Conservation (phyloP, 257 asterid genomes). For the Salvia splendens region DNA sequence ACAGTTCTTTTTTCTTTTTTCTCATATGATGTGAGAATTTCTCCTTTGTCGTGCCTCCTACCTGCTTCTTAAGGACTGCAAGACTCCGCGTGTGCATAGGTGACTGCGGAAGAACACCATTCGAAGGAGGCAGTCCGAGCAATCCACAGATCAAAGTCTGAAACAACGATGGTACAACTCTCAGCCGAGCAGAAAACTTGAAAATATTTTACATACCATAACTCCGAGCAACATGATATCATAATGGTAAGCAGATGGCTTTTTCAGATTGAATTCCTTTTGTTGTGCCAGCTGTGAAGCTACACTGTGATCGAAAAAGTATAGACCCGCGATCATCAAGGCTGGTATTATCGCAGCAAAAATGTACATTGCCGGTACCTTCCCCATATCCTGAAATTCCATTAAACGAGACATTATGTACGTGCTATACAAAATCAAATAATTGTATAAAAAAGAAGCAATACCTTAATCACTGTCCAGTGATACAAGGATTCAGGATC, state of each 20-base stretch:
- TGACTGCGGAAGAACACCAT: constrained; percentile 98
- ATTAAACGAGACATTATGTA: neutral
- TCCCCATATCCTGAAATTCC: constrained; percentile 77
- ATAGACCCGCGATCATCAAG: constrained; percentile 79
- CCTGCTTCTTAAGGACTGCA: constrained; percentile 90
- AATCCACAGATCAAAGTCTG: constrained; percentile 93
- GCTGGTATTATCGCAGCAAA: constrained; percentile 91
- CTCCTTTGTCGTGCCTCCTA: constrained; percentile 30
- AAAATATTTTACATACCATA: constrained; percentile 50
- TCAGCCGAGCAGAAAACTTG: neutral
- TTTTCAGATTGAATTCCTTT: constrained; percentile 82
- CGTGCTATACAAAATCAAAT: neutral
- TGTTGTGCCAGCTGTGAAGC: constrained; percentile 94
- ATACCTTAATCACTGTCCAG: constrained; percentile 85
- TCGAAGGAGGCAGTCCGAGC: constrained; percentile 97
- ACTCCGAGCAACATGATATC: constrained; percentile 76
- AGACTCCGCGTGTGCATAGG: constrained; percentile 99
- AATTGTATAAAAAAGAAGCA: neutral
- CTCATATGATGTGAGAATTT: neutral
- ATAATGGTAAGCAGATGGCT: constrained; percentile 83
- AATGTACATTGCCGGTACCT: constrained; percentile 59
- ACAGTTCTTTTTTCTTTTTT: neutral
- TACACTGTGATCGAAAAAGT: constrained; percentile 91
- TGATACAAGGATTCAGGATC: constrained; percentile 68
- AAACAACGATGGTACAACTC: constrained; percentile 11